phyloP scores from a whole-genome alignment of 768 basidiomycete species.

The Mycena sanguinolenta region DNA sequence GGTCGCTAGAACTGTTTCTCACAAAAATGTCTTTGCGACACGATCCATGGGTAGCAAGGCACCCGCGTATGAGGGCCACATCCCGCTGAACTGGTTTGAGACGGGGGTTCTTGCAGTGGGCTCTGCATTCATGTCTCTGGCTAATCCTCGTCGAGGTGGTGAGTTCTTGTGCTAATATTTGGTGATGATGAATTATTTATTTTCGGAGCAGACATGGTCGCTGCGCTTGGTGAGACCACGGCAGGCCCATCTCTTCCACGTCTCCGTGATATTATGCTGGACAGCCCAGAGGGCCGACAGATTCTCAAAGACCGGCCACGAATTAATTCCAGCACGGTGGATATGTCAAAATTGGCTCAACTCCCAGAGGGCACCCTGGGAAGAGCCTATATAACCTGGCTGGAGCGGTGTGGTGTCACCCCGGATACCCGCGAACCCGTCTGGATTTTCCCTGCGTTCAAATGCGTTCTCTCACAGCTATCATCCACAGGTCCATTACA shows the following conservation, averaged over 20 bases:
- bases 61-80: constrained; percentile 82
- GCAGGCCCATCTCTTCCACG: constrained; percentile 83
- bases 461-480: not conserved
- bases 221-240: constrained; percentile 93
- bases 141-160: constrained; percentile 90
- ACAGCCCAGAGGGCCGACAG: constrained; percentile 83
- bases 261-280: constrained; percentile 83
- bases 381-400: constrained; percentile 89
- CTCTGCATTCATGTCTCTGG: constrained; percentile 84
- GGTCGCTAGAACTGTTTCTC: constrained; percentile 6
- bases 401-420: constrained; percentile 87
- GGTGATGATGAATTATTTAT: not conserved
- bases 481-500: constrained; percentile 84
- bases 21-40: constrained; percentile 28
- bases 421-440: constrained; percentile 96
- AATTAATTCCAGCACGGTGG: constrained; percentile 81
- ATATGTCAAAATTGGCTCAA: constrained; percentile 74
- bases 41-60: constrained; percentile 41
- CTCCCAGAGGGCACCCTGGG: constrained; percentile 89
- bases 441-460: constrained; percentile 33
- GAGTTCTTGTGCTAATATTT: constrained; percentile 44
- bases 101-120: constrained; percentile 89
- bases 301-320: constrained; percentile 89
- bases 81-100: constrained; percentile 87
- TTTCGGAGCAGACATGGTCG: constrained; percentile 84